Conservation (phyloP, 1,284 basidiomycete species). For the Albatrellus sp. region DNA sequence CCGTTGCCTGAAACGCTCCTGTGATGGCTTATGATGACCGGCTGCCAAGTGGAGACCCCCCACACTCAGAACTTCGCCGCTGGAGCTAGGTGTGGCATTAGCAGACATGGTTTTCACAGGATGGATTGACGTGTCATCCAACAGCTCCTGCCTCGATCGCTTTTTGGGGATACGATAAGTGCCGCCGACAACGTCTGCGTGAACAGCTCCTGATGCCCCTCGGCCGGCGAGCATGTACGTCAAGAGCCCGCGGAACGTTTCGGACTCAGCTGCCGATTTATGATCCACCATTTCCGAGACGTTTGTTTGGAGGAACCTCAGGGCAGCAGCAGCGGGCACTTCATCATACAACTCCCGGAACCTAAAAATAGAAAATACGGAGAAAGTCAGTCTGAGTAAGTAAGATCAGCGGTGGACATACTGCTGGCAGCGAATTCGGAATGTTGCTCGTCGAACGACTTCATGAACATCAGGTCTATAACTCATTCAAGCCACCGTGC, state of each 20-base stretch:
- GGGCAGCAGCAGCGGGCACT: constrained; percentile 47
- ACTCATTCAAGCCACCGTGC: neutral
- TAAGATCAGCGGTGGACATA: constrained; percentile 19
- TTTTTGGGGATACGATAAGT: constrained; percentile 3
- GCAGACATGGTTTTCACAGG: neutral
- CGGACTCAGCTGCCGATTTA: constrained; percentile 40
- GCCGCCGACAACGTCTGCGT: neutral
- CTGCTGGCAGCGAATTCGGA: constrained; percentile 58
- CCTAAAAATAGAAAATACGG: constrained; percentile 26
- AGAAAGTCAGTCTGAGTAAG: neutral
- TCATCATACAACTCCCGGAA: constrained; percentile 71
- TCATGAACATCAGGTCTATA: constrained; percentile 44
- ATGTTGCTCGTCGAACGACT: constrained; percentile 46
- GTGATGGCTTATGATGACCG: constrained; percentile 12
- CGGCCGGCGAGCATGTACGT: constrained; percentile 41
- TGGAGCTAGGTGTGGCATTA: neutral
- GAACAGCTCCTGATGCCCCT: constrained; percentile 4
- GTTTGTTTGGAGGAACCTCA: constrained; percentile 57
- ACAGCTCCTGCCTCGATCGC: neutral
- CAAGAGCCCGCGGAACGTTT: constrained; percentile 57
- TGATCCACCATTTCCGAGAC: constrained; percentile 65
- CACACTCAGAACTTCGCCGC: too few species aligned
- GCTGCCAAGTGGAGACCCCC: too few species aligned
- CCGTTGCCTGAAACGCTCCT: constrained; percentile 41
- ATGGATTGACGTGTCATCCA: neutral